These are phyloP conservation scores for Helotiales sp. DNA, from an alignment of 2,329 filamentous ascomycete species.

Conservation along the genomic window DNA sequence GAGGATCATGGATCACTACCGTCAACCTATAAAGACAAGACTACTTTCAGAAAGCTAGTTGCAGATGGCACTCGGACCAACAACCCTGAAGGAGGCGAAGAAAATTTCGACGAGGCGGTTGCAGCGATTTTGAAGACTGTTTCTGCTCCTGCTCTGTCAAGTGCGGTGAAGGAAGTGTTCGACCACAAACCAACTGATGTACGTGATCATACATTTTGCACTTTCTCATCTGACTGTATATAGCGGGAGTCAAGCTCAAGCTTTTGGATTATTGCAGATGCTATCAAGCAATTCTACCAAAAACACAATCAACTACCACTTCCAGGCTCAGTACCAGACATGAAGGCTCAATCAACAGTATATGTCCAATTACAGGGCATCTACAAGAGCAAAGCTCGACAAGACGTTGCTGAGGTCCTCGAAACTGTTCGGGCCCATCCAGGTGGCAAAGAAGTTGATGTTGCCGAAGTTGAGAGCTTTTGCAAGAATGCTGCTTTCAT, in stretches of 20 bases:
- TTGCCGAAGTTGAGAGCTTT: slow-evolving; percentile 83
- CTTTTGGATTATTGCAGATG: slow-evolving; percentile 90
- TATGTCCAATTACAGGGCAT: slow-evolving; percentile 92
- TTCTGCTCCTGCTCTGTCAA: slow-evolving; percentile 68
- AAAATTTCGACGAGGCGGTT: slow-evolving; percentile 95
- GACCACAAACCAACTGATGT: slow-evolving; percentile 61
- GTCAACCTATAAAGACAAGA: slow-evolving; percentile 82
- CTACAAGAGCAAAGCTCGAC: slow-evolving; percentile 86
- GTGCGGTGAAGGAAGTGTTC: slow-evolving; percentile 78
- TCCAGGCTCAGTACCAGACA: slow-evolving; percentile 88
- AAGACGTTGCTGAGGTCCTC: slow-evolving; percentile 78
- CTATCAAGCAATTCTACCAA: slow-evolving; percentile 76
- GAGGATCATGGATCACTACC: slow-evolving; percentile 72
- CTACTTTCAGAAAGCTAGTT: slow-evolving; percentile 76
- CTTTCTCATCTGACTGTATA: neutral
- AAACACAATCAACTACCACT: slow-evolving; percentile 78
- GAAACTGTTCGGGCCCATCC: slow-evolving; percentile 60
- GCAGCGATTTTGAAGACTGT: slow-evolving; percentile 89
- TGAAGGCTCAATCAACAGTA: slow-evolving; percentile 92
- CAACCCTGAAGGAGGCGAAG: slow-evolving; percentile 85
- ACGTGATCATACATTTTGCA: slow-evolving; percentile 45
- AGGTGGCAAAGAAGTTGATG: slow-evolving; percentile 60
- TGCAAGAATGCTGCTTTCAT: slow-evolving; percentile 96
- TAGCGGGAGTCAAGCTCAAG: slow-evolving; percentile 58
- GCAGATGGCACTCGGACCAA: slow-evolving; percentile 68